Evolutionary conservation across 768 basidiomycete species (phyloP).

Genomic region (Boletus subcaerulescens): DNA sequence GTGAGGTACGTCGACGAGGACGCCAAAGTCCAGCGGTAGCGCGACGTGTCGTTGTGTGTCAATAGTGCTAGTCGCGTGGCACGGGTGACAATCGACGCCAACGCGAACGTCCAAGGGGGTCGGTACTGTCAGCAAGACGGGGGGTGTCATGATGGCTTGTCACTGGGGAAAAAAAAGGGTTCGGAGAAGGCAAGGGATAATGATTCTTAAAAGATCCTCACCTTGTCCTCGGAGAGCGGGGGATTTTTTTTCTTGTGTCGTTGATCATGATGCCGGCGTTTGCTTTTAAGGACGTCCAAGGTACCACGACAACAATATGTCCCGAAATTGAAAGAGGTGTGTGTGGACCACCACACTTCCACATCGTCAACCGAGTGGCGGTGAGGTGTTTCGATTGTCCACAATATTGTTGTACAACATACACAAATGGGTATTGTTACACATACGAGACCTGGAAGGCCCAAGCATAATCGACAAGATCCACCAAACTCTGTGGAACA

Average conservation of each 20-base stretch:
- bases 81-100: too few relatives aligned
- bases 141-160: conserved; percentile 5
- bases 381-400: not conserved
- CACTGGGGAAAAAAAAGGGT: too few relatives aligned
- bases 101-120: not conserved
- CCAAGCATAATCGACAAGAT: conserved; percentile 37
- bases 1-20: not conserved
- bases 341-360: not conserved
- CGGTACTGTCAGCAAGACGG: conserved; percentile 6
- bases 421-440: not conserved
- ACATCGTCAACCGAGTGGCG: not conserved
- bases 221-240: not conserved
- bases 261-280: conserved; percentile 1
- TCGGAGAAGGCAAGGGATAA: not conserved
- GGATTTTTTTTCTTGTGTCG: not conserved
- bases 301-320: conserved; percentile 3
- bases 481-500: conserved; percentile 24
- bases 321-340: not conserved
- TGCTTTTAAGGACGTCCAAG: not conserved
- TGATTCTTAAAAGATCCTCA: not conserved
- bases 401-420: not conserved
- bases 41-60: too few relatives aligned
- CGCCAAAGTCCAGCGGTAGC: not conserved
- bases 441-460: conserved; percentile 39
- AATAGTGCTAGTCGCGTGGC: too few relatives aligned